Evolutionary conservation across 164 flowering plant species (phyloP).

Genomic region (Euptelea pleiosperma): DNA sequence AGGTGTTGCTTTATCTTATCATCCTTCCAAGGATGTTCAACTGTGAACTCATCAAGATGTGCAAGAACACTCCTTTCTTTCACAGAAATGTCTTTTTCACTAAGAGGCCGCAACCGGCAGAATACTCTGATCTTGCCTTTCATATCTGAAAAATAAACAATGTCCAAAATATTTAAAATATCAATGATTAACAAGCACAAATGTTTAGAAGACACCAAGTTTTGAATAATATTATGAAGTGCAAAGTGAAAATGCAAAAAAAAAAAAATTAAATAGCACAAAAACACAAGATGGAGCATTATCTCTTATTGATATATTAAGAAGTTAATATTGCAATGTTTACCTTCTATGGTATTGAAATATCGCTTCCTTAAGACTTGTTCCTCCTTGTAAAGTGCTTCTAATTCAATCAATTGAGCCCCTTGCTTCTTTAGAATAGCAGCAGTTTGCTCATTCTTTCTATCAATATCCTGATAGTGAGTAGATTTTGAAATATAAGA

Average conservation of each 20-base stretch:
- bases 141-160: constrained; percentile 58
- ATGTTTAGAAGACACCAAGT: neutral
- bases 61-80: constrained; percentile 52
- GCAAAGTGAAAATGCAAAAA: no score
- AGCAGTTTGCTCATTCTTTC: constrained; percentile 97
- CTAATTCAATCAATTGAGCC: constrained; percentile 80
- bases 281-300: neutral
- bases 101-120: constrained; percentile 84
- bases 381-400: constrained; percentile 86
- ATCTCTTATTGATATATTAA: neutral
- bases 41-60: constrained; percentile 77
- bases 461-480: constrained; percentile 74
- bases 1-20: constrained; percentile 76
- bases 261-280: no score
- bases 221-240: no score
- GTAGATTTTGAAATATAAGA: neutral
- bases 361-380: constrained; percentile 85
- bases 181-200: neutral
- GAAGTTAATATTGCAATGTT: neutral
- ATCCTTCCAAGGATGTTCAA: constrained; percentile 95
- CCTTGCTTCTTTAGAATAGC: constrained; percentile 93
- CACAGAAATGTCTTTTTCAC: constrained; percentile 64
- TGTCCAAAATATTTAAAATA: neutral
- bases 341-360: constrained; percentile 95
- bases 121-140: constrained; percentile 94